phyloP scores from a whole-genome alignment of 208 protist genomes.

The Acanthamoeba sp. region DNA sequence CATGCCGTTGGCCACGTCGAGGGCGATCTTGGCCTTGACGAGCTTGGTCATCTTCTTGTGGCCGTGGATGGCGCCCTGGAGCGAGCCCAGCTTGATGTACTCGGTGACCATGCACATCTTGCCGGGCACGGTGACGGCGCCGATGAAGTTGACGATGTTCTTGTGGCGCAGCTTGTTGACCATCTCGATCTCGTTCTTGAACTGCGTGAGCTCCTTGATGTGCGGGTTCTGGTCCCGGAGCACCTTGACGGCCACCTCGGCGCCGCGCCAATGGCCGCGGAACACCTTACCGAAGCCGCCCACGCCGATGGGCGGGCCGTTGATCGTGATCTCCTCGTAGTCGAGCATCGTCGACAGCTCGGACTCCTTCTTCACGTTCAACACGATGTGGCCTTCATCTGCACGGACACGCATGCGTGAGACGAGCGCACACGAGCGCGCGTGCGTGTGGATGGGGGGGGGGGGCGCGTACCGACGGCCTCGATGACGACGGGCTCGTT shows the following conservation, averaged over 20 bases:
- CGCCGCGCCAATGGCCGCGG: constrained; percentile 39
- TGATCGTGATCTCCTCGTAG: constrained; percentile 66
- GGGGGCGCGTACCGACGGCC: neutral
- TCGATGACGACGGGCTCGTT: constrained; percentile 34
- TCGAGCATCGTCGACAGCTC: constrained; percentile 69
- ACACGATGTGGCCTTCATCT: neutral
- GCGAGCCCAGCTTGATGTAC: constrained; percentile 17
- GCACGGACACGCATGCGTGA: neutral
- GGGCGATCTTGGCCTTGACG: constrained; percentile 40
- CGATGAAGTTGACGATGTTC: constrained; percentile 34
- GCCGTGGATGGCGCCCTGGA: neutral
- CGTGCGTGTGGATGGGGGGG: neutral
- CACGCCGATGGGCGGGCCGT: constrained; percentile 37
- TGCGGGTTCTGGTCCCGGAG: constrained; percentile 5
- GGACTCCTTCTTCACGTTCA: constrained; percentile 34
- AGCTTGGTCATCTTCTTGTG: constrained; percentile 42
- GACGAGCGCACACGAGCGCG: neutral
- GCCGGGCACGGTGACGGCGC: constrained; percentile 21
- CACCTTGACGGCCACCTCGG: constrained; percentile 68
- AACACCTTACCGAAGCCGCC: constrained; percentile 69
- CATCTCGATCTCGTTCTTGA: constrained; percentile 65
- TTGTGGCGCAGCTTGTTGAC: constrained; percentile 63
- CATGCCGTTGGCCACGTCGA: constrained; percentile 21
- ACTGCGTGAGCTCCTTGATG: constrained; percentile 1
- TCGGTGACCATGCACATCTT: constrained; percentile 62